Conservation (phyloP, 495 filamentous ascomycete genomes). For the Bryoglossum gracile region DNA sequence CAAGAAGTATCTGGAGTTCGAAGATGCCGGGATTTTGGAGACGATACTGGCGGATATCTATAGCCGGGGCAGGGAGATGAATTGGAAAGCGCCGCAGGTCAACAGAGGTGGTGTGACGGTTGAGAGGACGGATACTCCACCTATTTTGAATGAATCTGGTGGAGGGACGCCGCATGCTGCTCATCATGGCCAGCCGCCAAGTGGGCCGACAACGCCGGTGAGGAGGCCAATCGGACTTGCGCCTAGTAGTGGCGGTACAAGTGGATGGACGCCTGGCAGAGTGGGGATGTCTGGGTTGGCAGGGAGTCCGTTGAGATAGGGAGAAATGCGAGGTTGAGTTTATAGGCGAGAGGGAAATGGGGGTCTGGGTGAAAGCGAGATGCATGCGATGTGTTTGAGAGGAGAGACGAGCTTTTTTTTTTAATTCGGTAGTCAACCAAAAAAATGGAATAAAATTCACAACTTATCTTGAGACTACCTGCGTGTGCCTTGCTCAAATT, state of each 20-base stretch:
- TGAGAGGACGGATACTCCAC: constrained; percentile 32
- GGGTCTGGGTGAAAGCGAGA: too few relatives aligned
- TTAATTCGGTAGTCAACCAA: too few relatives aligned
- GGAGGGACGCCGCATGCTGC: not conserved
- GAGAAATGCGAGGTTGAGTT: not conserved
- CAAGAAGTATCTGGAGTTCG: constrained; percentile 81
- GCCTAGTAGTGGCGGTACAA: constrained; percentile 12
- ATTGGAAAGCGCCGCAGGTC: constrained; percentile 60
- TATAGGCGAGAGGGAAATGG: too few relatives aligned
- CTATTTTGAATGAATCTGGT: constrained; percentile 7
- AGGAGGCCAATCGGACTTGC: constrained; percentile 26
- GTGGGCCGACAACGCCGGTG: constrained; percentile 16
- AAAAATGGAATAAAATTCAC: too few relatives aligned
- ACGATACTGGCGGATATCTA: constrained; percentile 77
- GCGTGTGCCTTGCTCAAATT: too few relatives aligned
- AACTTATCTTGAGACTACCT: too few relatives aligned
- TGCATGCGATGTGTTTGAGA: too few relatives aligned
- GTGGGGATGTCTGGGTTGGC: constrained; percentile 13
- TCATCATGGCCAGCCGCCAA: constrained; percentile 1
- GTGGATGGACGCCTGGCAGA: constrained; percentile 26
- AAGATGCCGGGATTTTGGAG: constrained; percentile 74
- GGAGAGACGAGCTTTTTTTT: too few relatives aligned
- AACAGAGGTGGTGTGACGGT: constrained; percentile 27
- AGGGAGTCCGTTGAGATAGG: constrained; percentile 11
- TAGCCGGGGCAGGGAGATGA: constrained; percentile 56